A percentile compares a stretch with the other conserved stretches of the same genome.
These are phyloP conservation scores for Aphanomyces euteiches DNA, from an alignment of 352 stramenopile species.

Conservation along the genomic window DNA sequence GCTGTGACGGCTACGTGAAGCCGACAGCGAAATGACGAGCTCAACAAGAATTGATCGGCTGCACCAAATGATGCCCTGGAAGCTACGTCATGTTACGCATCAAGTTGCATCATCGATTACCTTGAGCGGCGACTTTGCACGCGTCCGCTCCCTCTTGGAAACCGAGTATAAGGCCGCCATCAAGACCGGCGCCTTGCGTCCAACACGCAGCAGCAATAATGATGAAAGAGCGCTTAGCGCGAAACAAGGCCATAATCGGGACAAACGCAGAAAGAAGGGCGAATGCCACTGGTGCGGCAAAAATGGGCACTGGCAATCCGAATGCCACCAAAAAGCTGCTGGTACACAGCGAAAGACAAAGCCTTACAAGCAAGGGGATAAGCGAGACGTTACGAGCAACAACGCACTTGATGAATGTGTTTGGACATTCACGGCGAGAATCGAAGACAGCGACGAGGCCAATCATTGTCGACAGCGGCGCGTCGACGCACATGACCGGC, in stretches of 20 bases:
- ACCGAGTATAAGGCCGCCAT: neutral
- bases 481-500: slow-evolving; percentile 24
- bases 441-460: too few species aligned
- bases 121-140: neutral
- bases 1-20: neutral
- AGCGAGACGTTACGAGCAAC: too few species aligned
- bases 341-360: too few species aligned
- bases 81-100: neutral
- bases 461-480: slow-evolving; percentile 15
- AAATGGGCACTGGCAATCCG: neutral
- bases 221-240: neutral
- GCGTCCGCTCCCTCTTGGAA: neutral
- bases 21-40: neutral
- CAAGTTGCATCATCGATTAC: neutral
- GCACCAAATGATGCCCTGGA: neutral
- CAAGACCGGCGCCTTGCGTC: neutral
- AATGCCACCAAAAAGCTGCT: neutral
- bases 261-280: too few species aligned
- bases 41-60: neutral
- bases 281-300: too few species aligned
- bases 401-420: too few species aligned
- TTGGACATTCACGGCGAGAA: too few species aligned
- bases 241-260: neutral
- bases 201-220: neutral
- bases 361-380: too few species aligned